phyloP scores from a whole-genome alignment of 1,284 basidiomycete genomes.

The Cryptococcus deneoformans region DNA sequence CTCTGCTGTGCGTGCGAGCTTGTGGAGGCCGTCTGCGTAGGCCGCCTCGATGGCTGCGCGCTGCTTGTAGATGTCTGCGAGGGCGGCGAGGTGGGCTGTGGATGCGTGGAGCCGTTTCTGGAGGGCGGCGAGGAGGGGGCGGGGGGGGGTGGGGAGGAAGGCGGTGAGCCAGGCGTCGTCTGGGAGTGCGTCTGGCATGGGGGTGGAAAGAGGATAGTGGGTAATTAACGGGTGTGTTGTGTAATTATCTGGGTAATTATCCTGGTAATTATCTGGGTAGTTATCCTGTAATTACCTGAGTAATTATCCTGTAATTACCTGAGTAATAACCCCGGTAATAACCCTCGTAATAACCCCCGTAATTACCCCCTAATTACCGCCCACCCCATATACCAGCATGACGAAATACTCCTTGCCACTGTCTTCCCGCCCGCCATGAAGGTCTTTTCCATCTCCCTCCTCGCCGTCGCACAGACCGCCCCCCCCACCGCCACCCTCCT shows the following conservation, averaged over 20 bases:
- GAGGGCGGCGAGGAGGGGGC: slow-evolving; percentile 34
- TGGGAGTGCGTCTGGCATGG: slow-evolving; percentile 36
- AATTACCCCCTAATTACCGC: no score
- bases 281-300: no score
- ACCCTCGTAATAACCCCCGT: no score
- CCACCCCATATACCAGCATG: no score
- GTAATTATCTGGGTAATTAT: no score
- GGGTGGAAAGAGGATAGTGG: no score
- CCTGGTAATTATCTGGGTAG: no score
- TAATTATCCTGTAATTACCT: no score
- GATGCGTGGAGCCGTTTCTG: slow-evolving; percentile 40
- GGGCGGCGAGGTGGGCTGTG: slow-evolving; percentile 39
- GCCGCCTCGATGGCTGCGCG: slow-evolving; percentile 51
- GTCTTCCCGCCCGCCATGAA: slow-evolving; percentile 46
- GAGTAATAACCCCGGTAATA: no score
- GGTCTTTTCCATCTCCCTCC: slow-evolving; percentile 55
- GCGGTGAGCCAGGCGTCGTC: slow-evolving; percentile 42
- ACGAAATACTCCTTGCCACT: not conserved
- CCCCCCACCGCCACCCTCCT: slow-evolving; percentile 60
- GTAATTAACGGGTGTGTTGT: not conserved
- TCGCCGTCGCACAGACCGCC: slow-evolving; percentile 47
- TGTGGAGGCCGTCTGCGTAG: slow-evolving; percentile 54
- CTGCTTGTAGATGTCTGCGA: slow-evolving; percentile 54
- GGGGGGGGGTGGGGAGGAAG: slow-evolving; percentile 35
- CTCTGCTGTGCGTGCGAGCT: slow-evolving; percentile 49